Evolutionary conservation across 345 rosid genomes (phyloP), one percentile per base, ranked within the genome.

Genomic region (Gossypium rotundifolium): DNA sequence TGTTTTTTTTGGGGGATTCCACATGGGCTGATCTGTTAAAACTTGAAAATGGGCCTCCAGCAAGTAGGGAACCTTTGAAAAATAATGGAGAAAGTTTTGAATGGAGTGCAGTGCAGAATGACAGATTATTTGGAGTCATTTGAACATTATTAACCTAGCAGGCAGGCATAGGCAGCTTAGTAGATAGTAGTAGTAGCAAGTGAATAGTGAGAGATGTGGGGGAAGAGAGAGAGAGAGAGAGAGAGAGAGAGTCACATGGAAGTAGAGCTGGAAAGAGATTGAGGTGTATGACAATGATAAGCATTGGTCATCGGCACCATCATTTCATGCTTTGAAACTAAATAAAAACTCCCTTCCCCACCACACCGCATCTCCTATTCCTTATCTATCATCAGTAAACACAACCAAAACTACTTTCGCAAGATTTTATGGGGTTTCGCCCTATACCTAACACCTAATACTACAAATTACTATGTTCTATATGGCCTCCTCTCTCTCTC

Each of bases 311-410:
- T 81, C 86, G 79, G 10, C 51, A 79, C 76, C 84, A 85, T 85
- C 88, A 85, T 85, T 33, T 77, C 74, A 68, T 76, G 76, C 76
- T 75, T 85, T 85, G 88, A 85, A 83, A 70, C 82, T 75, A 74
- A 46, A 64, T 18, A 51, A 44, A 76, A 71, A 49, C 25, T 59
- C 18, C 60, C 13, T 45, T 73, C 58, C 69, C 72, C 73, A 16
- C 63, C 58, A 22, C 51, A 63, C n/a, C 17, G 20, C 38, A 25
- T 13, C 65, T 46, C n/a, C 66, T 65, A 4, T 33, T 55, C 60
- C 3, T 27, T 23, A 9, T 52, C 57, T 18, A 18, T 53, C 57
- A 51, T 9, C 12, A 54, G 57, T 40, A 44, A 33, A 51, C 38
- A 52, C 23, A 0, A 45, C 66, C 51, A 63, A 33, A 74, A 52